Base-by-base conservation (phyloP, 164 flowering plant species). In the Amborella trichopoda region DNA sequence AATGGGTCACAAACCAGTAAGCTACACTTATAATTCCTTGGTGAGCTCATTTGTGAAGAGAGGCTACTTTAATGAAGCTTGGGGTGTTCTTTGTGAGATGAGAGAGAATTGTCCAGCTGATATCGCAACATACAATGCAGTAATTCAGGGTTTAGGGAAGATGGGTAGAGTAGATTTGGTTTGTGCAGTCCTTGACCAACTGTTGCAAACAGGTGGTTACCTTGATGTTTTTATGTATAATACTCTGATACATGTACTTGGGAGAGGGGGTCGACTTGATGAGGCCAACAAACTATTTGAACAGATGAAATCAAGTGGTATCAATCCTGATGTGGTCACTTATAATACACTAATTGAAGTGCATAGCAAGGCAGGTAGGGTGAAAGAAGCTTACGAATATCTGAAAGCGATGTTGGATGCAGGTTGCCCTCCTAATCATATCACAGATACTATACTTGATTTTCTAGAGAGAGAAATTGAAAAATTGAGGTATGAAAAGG, bases 201-300 rank as follows among this genome's bases (percentile, higher is more conserved):
- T 90, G 34, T 65, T 64, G 65, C 59, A 73, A 68, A 76, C 72
- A 26, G 99, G 96, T 46, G 96, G 96, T 22, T 84, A 77, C 54
- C 79, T 93, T 10, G 96, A 93, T 60, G 62, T 88, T 23, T 83
- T 88, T 53, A 93, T 93, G 99, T 93, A 88, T 58, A 93, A 93
- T 52, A 88, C 99, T 33, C 52, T 88, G 63, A 80, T 88, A 14
- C 71, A 83, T 65, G 85, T 77, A 9, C 65, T 93, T 2, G 99
- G 96, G 25, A 93, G 78, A 68, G 94, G 76, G 6, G 91, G 91
- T 2, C 69, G 79, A 26, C 24, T 82, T 11, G 90, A 78, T 19
- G 94, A 91, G 51, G 91, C 77, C 13, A 61, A 55, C 49, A 68
- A 60, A 55, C 57, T 88, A 48, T 88, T 84, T 58, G 67, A 74